phyloP scores from a whole-genome alignment of 768 basidiomycete species.

The Ephemerocybe angulata region DNA sequence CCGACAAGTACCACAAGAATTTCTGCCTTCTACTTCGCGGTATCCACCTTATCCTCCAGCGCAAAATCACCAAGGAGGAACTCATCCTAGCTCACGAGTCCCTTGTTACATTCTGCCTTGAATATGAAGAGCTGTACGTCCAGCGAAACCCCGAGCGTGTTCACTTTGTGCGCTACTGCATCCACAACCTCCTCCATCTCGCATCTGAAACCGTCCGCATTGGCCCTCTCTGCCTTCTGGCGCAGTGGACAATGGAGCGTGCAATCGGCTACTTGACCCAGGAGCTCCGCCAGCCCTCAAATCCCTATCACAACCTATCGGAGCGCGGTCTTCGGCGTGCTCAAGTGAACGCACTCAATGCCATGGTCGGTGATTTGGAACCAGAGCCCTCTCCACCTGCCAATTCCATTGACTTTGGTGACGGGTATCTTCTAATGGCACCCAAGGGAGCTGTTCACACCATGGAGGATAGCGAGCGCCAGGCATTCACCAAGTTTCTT shows the following conservation, averaged over 20 bases:
- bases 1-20: conserved; percentile 17
- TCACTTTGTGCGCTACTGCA: conserved; percentile 29
- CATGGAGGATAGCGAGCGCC: conserved; percentile 2
- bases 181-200: conserved; percentile 30
- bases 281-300: conserved; percentile 23
- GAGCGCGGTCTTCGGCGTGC: conserved; percentile 13
- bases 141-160: conserved; percentile 21
- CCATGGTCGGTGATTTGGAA: conserved; percentile 11
- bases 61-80: conserved; percentile 13
- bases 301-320: conserved; percentile 24
- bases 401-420: background rate
- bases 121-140: conserved; percentile 35
- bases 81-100: conserved; percentile 19
- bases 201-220: conserved; percentile 16
- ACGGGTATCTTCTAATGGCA: background rate
- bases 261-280: conserved; percentile 24
- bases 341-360: conserved; percentile 18
- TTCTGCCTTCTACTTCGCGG: conserved; percentile 28
- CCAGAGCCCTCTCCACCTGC: background rate
- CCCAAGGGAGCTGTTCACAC: conserved; percentile 22
- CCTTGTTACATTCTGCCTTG: conserved; percentile 24
- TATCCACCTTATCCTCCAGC: conserved; percentile 21
- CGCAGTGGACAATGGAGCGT: conserved; percentile 32
- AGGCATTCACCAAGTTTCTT: background rate
- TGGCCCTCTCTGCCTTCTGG: conserved; percentile 12